Evolutionary conservation across 345 rosid species (phyloP), one percentile per base, ranked within the genome.

Genomic region (Populus tremula): DNA sequence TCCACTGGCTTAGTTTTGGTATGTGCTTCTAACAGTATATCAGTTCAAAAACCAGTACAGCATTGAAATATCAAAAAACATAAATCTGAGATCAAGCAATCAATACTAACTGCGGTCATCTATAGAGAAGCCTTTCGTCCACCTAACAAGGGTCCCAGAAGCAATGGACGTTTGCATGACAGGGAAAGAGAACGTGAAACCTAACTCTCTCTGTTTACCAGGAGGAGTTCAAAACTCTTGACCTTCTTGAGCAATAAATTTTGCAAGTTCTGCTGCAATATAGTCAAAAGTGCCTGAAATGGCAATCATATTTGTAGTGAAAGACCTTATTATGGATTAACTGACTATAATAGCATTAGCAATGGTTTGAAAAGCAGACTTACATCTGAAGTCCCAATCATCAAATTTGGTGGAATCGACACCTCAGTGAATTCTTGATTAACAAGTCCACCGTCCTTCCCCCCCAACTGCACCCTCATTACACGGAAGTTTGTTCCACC

Each of bases 401-500:
- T 96, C 87, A 94, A 77, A 80, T 85, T 84, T 47, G 92, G 91
- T 78, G 99, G 98, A 86, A 94, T 96, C 0, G 97, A 88, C 62
- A 92, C 93, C 86, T 94, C 98, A 23, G 82, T 84, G 36, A 81
- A 88, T 78, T 96, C 97, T 86, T 89, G 92, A 63, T 83, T 89
- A 75, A 92, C 78, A 67, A 96, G 87, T 56, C 80, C 79, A 38
- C 89, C 88, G 43, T 84, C 87, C 76, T 75, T 89, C 35, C 97
- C 98, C 21, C 21, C 97, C 41, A 96, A 76, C 74, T 91, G 92
- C 75, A 96, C 93, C 71, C 99, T 91, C 82, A 96, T 71, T 35
- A 92, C 93, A 64, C 98, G 98, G 84, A 96, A 96, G 79, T 96
- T 96, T 54, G 99, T 96, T 56, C 99, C 99, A 5, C 99, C 99